Percentiles rank a stretch among this genome's conserved stretches.
These are phyloP conservation scores for Blastobotrys proliferans DNA, from an alignment of 1,139 yeast genomes.

Conservation along the genomic window DNA sequence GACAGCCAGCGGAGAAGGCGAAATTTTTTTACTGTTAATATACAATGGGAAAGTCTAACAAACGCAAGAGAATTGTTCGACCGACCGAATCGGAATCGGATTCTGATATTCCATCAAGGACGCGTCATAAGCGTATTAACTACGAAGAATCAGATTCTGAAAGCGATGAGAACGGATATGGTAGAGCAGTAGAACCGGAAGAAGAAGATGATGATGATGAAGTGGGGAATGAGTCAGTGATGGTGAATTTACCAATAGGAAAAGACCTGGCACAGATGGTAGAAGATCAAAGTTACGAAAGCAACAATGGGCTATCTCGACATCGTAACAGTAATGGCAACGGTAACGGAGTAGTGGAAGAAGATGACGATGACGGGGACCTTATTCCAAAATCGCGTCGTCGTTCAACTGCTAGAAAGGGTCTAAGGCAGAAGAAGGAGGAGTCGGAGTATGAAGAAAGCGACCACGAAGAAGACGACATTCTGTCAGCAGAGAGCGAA, in stretches of 20 bases:
- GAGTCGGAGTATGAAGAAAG: constrained; percentile 18
- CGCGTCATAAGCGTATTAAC: constrained; percentile 13
- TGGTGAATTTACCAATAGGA: constrained; percentile 10
- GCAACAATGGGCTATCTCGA: constrained; percentile 18
- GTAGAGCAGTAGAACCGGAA: constrained; percentile 4
- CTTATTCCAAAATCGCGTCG: constrained; percentile 4
- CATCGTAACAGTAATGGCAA: constrained; percentile 18
- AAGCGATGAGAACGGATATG: constrained; percentile 14
- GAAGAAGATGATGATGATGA: constrained; percentile 6
- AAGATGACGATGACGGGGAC: constrained; percentile 10
- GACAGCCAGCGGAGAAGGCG: too few relatives aligned
- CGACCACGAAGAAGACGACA: constrained; percentile 15
- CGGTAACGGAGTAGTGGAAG: constrained; percentile 17
- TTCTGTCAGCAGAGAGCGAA: constrained; percentile 5
- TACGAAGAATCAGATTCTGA: constrained; percentile 23
- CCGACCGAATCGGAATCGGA: constrained; percentile 13
- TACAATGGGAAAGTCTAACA: too few relatives aligned
- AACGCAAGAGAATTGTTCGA: constrained; percentile 14
- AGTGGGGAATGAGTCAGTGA: constrained; percentile 6
- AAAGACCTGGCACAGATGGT: constrained; percentile 3
- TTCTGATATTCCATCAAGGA: constrained; percentile 11
- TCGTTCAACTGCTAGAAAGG: constrained; percentile 7
- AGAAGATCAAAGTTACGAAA: constrained; percentile 16
- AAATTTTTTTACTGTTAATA: too few relatives aligned
- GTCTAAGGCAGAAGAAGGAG: constrained; percentile 6